A percentile compares a stretch with the other conserved stretches of the same genome.
Evolutionary conservation across 2,329 filamentous ascomycete genomes (phyloP).

Genomic region (Calonectria multiphialidica): DNA sequence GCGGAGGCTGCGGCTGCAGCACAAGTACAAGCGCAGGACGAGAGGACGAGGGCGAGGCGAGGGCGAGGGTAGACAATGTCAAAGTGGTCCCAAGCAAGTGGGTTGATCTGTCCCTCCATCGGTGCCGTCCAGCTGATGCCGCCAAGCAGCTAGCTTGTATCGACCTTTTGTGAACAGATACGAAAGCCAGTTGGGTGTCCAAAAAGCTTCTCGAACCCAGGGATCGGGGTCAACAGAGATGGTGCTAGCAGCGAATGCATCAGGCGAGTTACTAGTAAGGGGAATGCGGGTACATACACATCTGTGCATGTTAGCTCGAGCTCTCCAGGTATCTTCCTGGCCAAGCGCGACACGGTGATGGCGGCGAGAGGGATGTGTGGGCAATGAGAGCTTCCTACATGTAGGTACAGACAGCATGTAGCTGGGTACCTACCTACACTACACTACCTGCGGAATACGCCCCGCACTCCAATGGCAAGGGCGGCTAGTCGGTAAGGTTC

Average conservation of each 20-base stretch:
- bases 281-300: not conserved
- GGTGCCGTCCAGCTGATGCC: conserved; percentile 8
- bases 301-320: conserved; percentile 3
- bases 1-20: conserved; percentile 7
- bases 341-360: not conserved
- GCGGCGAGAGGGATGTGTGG: not conserved
- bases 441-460: not conserved
- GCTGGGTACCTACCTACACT: not conserved
- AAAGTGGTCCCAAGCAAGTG: not conserved
- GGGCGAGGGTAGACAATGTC: not conserved
- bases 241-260: not conserved
- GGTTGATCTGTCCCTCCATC: conserved; percentile 4
- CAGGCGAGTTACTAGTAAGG: conserved; percentile 4
- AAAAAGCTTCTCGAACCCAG: conserved; percentile 14
- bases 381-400: not conserved
- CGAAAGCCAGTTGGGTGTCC: not conserved
- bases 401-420: not conserved
- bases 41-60: not conserved
- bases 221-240: not conserved
- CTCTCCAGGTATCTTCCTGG: conserved; percentile 4
- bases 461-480: not conserved
- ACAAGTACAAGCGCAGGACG: not conserved
- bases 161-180: not conserved
- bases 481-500: conserved; percentile 13
- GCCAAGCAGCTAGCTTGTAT: not conserved